Base-by-base conservation (phyloP, 768 basidiomycete species). In the Trametes meyenii region DNA sequence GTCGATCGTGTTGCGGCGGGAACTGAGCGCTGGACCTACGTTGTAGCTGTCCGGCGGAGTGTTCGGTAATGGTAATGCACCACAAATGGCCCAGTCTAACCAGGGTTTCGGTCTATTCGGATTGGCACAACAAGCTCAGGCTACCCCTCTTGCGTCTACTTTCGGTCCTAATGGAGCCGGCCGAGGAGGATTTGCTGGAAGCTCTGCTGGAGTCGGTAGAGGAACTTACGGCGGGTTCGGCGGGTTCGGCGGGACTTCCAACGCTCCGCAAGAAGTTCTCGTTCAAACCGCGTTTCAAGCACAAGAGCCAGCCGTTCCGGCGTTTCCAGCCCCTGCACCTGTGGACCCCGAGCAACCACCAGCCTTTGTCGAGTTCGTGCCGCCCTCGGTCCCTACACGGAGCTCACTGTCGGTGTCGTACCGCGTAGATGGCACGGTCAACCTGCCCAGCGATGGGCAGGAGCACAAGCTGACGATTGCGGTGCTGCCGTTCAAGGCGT, bases 401-500 rank as follows among this genome's bases (percentile, higher is more conserved):
- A 84, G 81, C 0, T 81, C 85, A 0, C 73, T 85, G 23, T 79
- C 83, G 0, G 73, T 82, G 16, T 78, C 81, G 0, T 87, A 81
- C 60, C 70, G 77, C 19, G 83, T 87, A 19, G 78, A 79, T 24
- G 83, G 82, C 1, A 67, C 72, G 5, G 78, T 81, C 0, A 80
- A 76, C 19, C 79, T 87, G 52, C 83, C 85, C 0, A 82, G 79
- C 55, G 85, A 86, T 67, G 82, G 82, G 0, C 71, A 77, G 5
- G 74, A 79, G 19, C 85, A 87, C 67, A 81, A 83, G 52, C 84
- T 86, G 3, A 75, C 80, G 17, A 74, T 87, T 40, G 81, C 83
- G 0, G 69, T 78, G 5, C 73, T 85, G 19, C 73, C 77, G 5
- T 81, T 86, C 64, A 75, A 81, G 21, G 75, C 79, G 0, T 72